Percentiles rank a stretch among this genome's conserved stretches.
phyloP scores from a whole-genome alignment of 2,329 filamentous ascomycete genomes.

The Exophiala oligosperma region DNA sequence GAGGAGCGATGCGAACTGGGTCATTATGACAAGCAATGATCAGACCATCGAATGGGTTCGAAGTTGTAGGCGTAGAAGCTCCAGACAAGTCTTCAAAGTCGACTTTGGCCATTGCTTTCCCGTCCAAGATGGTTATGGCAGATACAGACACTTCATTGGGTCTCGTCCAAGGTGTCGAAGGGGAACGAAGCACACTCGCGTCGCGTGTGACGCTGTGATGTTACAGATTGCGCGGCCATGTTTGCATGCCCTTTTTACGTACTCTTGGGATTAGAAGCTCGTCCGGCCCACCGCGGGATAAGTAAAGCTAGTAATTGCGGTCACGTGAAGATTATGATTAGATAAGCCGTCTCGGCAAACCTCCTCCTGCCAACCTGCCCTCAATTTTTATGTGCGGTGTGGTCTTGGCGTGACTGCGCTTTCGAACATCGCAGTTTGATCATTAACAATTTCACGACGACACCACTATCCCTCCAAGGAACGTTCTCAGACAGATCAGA shows the following conservation, averaged over 20 bases:
- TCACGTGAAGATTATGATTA: not conserved
- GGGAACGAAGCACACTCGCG: not conserved
- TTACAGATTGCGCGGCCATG: not conserved
- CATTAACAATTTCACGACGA: constrained; percentile 6
- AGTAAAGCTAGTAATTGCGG: no score
- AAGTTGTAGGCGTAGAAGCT: constrained; percentile 37
- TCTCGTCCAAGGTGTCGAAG: not conserved
- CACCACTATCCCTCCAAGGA: constrained; percentile 6
- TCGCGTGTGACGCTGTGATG: not conserved
- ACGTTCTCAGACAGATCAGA: constrained; percentile 16
- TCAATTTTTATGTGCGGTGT: constrained; percentile 19
- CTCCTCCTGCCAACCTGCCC: not conserved
- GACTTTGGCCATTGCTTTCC: constrained; percentile 30
- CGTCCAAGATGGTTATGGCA: not conserved
- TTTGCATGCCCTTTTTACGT: no score
- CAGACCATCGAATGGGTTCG: constrained; percentile 76
- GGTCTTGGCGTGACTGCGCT: constrained; percentile 19
- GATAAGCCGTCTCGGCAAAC: constrained; percentile 6
- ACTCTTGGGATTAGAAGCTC: not conserved
- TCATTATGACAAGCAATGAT: constrained; percentile 67
- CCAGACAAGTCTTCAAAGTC: constrained; percentile 40
- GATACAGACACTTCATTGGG: not conserved
- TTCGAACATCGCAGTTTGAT: not conserved
- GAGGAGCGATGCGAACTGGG: constrained; percentile 50
- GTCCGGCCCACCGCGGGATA: not conserved